Conservation (phyloP, 139 green algal genomes). For the Asterochloris sp. region DNA sequence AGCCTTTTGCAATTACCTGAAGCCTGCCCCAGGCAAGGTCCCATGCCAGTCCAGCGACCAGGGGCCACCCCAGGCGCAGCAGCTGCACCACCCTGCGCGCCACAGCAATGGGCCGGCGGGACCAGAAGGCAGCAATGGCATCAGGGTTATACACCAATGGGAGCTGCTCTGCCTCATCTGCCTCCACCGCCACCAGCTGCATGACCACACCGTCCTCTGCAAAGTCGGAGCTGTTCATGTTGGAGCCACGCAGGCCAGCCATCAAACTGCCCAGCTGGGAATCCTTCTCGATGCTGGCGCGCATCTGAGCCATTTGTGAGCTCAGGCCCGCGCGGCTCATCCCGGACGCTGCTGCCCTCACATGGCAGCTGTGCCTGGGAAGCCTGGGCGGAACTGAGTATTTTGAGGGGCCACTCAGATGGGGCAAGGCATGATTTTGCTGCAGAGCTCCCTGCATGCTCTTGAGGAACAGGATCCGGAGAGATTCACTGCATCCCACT, state of each 20-base stretch:
- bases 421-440: no score
- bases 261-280: conserved; percentile 79
- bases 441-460: no score
- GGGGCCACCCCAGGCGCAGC: conserved; percentile 21
- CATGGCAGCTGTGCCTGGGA: no score
- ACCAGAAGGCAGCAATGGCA: conserved; percentile 86
- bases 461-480: no score
- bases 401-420: no score
- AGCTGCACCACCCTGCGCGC: conserved; percentile 86
- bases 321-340: background rate
- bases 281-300: conserved; percentile 67
- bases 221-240: conserved; percentile 88
- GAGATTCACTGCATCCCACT: no score
- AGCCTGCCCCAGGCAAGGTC: conserved; percentile 15
- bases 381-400: no score
- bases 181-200: conserved; percentile 58
- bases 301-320: conserved; percentile 64
- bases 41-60: background rate
- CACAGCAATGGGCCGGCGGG: conserved; percentile 73
- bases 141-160: conserved; percentile 87
- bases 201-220: conserved; percentile 69
- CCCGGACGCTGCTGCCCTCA: no score
- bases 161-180: conserved; percentile 50
- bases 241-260: conserved; percentile 73
- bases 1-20: background rate